Evolutionary conservation across 495 filamentous ascomycete genomes (phyloP).

Genomic region (Corynascus novoguineensis): DNA sequence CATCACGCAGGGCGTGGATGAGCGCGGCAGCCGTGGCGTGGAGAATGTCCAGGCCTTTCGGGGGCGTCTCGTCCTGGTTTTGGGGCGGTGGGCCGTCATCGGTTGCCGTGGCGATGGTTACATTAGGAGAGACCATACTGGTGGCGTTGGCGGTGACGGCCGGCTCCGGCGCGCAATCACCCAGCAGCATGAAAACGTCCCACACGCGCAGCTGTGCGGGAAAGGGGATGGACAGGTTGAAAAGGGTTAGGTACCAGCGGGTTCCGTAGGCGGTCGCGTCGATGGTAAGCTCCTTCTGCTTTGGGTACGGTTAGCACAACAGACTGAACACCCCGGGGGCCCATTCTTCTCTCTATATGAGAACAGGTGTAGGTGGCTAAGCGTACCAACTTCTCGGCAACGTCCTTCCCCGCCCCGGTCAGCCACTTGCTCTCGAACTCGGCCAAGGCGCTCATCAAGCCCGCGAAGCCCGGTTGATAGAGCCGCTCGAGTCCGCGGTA

Average conservation of each 20-base stretch:
- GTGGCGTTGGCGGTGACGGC: constrained; percentile 17
- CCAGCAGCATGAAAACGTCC: constrained; percentile 98
- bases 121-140: neutral
- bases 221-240: constrained; percentile 96
- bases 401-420: constrained; percentile 59
- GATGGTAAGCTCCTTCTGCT: constrained; percentile 71
- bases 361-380: neutral
- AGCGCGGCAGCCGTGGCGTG: constrained; percentile 88
- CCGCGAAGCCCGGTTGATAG: constrained; percentile 77
- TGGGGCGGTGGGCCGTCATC: neutral
- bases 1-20: constrained; percentile 86
- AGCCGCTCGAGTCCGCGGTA: constrained; percentile 78
- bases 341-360: too few relatives aligned
- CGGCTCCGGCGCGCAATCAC: constrained; percentile 49
- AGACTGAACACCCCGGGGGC: neutral
- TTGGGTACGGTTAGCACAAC: constrained; percentile 2
- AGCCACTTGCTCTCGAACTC: constrained; percentile 90
- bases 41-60: constrained; percentile 70
- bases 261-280: constrained; percentile 89
- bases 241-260: constrained; percentile 94
- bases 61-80: constrained; percentile 13
- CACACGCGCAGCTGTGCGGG: constrained; percentile 95
- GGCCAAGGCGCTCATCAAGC: constrained; percentile 78
- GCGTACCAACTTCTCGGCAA: constrained; percentile 74
- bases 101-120: neutral